These are phyloP conservation scores for Ampelomyces quisqualis DNA, from an alignment of 2,329 filamentous ascomycete species.

Conservation along the genomic window DNA sequence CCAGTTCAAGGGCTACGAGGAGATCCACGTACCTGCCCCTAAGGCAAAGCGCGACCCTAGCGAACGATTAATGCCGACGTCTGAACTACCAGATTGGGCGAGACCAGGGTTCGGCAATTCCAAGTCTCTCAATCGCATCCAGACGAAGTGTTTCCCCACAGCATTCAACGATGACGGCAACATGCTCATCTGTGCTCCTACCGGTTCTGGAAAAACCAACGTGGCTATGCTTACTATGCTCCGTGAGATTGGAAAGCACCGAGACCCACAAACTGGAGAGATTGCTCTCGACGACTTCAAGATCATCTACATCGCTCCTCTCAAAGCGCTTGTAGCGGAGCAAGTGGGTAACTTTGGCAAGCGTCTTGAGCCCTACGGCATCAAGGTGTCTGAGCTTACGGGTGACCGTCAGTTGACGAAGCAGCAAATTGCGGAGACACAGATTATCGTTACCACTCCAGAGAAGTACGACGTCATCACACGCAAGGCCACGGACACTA, in stretches of 20 bases:
- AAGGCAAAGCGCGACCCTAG: slow-evolving; percentile 81
- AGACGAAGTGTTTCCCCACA: slow-evolving; percentile 87
- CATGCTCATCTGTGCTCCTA: slow-evolving; percentile 96
- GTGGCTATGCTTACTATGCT: slow-evolving; percentile 97
- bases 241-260: slow-evolving; percentile 93
- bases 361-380: slow-evolving; percentile 84
- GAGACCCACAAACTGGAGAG: slow-evolving; percentile 83
- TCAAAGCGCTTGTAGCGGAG: slow-evolving; percentile 95
- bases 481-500: slow-evolving; percentile 92
- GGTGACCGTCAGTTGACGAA: slow-evolving; percentile 98
- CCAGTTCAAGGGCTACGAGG: slow-evolving; percentile 96
- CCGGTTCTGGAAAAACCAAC: slow-evolving; percentile 97
- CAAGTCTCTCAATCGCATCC: slow-evolving; percentile 89
- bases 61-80: slow-evolving; percentile 77
- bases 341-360: slow-evolving; percentile 98
- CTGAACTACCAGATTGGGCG: slow-evolving; percentile 91
- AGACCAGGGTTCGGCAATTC: slow-evolving; percentile 80
- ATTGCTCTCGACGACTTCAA: slow-evolving; percentile 97
- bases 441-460: slow-evolving; percentile 96
- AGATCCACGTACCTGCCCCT: slow-evolving; percentile 93
- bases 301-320: slow-evolving; percentile 93
- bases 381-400: slow-evolving; percentile 91
- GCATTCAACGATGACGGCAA: slow-evolving; percentile 95
- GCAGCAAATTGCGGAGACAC: slow-evolving; percentile 95
- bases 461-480: slow-evolving; percentile 99